A percentile compares a stretch with the other conserved stretches of the same genome.
These are phyloP conservation scores for Aschersonia sp. DNA, from an alignment of 2,329 filamentous ascomycete species.

Conservation along the genomic window DNA sequence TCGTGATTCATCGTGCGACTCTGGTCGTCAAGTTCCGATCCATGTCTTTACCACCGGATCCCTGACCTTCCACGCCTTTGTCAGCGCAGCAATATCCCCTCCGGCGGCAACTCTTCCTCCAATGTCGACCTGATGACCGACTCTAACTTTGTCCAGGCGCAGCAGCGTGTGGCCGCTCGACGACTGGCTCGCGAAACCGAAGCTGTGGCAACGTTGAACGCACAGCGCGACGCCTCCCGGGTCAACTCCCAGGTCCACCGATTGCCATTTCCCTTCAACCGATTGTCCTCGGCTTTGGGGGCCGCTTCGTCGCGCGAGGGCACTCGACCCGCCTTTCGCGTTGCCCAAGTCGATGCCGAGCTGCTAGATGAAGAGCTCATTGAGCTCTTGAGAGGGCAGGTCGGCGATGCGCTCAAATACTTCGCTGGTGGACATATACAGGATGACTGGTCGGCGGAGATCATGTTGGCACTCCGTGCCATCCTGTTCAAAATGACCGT, in stretches of 20 bases:
- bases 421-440: constrained; percentile 60
- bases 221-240: constrained; percentile 33
- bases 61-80: neutral
- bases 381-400: constrained; percentile 71
- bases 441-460: constrained; percentile 81
- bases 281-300: constrained; percentile 52
- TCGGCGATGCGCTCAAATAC: constrained; percentile 78
- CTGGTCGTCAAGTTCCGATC: neutral
- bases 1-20: no score
- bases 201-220: constrained; percentile 39
- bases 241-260: constrained; percentile 38
- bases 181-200: constrained; percentile 61
- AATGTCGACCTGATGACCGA: constrained; percentile 30
- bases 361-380: constrained; percentile 87
- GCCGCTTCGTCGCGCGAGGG: constrained; percentile 59
- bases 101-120: constrained; percentile 1
- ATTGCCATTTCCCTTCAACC: constrained; percentile 49
- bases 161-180: constrained; percentile 71
- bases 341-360: constrained; percentile 93
- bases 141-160: constrained; percentile 71
- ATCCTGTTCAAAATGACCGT: constrained; percentile 88
- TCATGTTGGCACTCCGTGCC: constrained; percentile 60
- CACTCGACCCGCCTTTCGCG: constrained; percentile 74
- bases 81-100: neutral
- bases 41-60: neutral